Evolutionary conservation across 2,329 filamentous ascomycete species (phyloP).

Genomic region (Monosporascus sp.): DNA sequence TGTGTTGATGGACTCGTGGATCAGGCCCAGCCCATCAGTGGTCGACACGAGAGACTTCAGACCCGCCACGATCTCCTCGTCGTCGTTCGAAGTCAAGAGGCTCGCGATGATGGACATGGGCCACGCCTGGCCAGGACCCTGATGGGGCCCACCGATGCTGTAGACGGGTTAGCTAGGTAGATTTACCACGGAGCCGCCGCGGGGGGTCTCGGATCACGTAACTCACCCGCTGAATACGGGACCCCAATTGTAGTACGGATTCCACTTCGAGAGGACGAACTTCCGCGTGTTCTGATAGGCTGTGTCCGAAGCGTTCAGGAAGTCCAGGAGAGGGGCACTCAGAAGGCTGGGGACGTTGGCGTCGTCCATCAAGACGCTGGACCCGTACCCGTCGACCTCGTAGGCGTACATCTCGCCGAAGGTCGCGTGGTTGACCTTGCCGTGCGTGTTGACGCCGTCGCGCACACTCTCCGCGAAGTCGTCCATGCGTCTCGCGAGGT

Average conservation of each 20-base stretch:
- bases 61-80: conserved; percentile 28
- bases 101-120: conserved; percentile 80
- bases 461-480: conserved; percentile 53
- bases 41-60: conserved; percentile 25
- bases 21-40: conserved; percentile 29
- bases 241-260: conserved; percentile 64
- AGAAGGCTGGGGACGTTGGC: conserved; percentile 56
- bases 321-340: conserved; percentile 51
- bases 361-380: conserved; percentile 53
- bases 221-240: conserved; percentile 41
- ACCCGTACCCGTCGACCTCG: conserved; percentile 63
- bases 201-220: conserved; percentile 20
- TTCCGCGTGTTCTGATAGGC: conserved; percentile 69
- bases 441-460: conserved; percentile 61
- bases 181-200: background rate
- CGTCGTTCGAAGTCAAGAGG: conserved; percentile 56
- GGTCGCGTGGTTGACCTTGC: conserved; percentile 54
- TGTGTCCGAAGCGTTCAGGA: conserved; percentile 38
- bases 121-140: conserved; percentile 68
- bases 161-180: conserved; percentile 6
- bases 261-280: conserved; percentile 66
- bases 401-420: conserved; percentile 62
- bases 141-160: conserved; percentile 45
- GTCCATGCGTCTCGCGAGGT: conserved; percentile 41
- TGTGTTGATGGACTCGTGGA: conserved; percentile 36